Evolutionary conservation across 2,329 filamentous ascomycete genomes (phyloP).

Genomic region (Aciculosporium take): DNA sequence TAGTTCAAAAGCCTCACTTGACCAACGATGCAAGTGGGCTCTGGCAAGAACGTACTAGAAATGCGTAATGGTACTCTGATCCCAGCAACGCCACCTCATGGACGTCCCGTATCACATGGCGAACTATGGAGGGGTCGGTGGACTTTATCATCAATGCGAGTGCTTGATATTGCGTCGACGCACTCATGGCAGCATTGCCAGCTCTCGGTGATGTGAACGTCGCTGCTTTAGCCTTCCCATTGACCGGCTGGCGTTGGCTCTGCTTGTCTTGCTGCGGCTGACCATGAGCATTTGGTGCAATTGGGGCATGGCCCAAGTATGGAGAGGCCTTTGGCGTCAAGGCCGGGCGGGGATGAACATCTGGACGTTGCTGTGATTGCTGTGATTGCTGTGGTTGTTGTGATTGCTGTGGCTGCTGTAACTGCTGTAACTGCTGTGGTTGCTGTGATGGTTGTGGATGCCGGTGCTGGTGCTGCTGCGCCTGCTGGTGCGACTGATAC

Average conservation of each 20-base stretch:
- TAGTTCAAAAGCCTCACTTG: constrained; percentile 8
- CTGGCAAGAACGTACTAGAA: constrained; percentile 30
- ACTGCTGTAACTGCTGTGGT: background rate
- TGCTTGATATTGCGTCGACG: constrained; percentile 1
- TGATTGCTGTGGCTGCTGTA: background rate
- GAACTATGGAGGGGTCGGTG: constrained; percentile 29
- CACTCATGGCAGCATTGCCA: background rate
- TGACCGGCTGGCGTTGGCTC: background rate
- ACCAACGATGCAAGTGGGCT: background rate
- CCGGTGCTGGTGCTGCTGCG: background rate
- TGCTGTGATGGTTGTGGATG: background rate
- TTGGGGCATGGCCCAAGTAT: background rate
- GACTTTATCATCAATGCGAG: constrained; percentile 21
- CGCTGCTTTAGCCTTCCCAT: background rate
- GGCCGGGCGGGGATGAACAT: background rate
- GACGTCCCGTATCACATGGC: constrained; percentile 33
- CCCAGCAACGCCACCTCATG: constrained; percentile 36
- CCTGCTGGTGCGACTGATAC: background rate
- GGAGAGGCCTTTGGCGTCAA: background rate
- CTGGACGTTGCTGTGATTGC: background rate
- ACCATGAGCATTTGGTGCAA: background rate
- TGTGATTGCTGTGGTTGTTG: no score
- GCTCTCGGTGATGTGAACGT: constrained; percentile 1
- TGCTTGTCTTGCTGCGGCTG: background rate
- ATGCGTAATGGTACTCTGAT: constrained; percentile 37